Conservation (phyloP, 2,329 filamentous ascomycete species). For the Eurotiales sp. region DNA sequence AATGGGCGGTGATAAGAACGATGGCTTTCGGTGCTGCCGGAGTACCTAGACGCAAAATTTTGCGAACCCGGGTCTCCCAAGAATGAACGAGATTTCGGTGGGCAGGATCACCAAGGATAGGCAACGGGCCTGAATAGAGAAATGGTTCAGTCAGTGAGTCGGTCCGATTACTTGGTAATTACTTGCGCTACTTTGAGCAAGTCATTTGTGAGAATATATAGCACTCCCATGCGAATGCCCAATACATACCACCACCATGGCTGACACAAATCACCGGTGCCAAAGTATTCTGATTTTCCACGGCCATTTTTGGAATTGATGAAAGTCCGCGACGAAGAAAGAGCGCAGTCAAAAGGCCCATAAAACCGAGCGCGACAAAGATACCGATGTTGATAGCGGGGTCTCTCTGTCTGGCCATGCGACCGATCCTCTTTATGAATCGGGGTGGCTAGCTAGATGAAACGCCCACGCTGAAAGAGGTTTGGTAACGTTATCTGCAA, state of each 20-base stretch:
- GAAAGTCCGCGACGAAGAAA: conserved; percentile 6
- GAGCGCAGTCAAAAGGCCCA: conserved; percentile 7
- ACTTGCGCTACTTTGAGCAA: too few species aligned
- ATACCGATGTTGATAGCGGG: neutral
- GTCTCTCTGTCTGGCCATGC: conserved; percentile 10
- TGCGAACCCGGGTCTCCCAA: conserved; percentile 12
- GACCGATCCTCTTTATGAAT: too few species aligned
- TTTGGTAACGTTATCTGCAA: too few species aligned
- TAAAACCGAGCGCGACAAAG: neutral
- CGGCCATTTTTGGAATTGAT: conserved; percentile 4
- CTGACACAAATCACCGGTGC: conserved; percentile 11
- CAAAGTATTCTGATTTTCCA: neutral
- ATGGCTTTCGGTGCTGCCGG: conserved; percentile 12
- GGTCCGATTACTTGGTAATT: too few species aligned
- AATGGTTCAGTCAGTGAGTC: neutral
- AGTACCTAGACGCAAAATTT: conserved; percentile 9
- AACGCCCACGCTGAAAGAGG: too few species aligned
- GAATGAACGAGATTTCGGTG: conserved; percentile 13
- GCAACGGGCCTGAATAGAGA: conserved; percentile 8
- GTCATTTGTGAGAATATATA: too few species aligned
- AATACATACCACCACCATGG: conserved; percentile 11
- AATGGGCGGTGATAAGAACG: conserved; percentile 16
- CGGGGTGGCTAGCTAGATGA: too few species aligned
- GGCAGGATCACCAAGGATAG: conserved; percentile 11
- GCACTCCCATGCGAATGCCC: neutral